Evolutionary conservation across 2,329 filamentous ascomycete species (phyloP).

Genomic region (Fusarium albosuccineum): DNA sequence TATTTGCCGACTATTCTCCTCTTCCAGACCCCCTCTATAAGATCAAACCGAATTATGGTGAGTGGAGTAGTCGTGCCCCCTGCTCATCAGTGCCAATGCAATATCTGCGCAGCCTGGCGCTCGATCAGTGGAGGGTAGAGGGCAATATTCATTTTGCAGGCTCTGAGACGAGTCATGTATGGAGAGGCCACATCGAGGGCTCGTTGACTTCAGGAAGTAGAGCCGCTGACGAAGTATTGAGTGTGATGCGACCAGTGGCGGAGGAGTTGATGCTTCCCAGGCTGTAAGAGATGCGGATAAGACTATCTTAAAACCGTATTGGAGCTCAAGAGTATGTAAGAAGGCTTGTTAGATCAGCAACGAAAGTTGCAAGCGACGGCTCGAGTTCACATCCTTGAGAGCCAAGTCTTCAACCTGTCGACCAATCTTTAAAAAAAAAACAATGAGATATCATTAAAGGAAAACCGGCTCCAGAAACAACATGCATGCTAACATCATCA

Average conservation of each 20-base stretch:
- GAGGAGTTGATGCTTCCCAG: constrained; percentile 16
- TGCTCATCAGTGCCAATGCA: constrained; percentile 27
- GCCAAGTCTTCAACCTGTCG: too few species aligned
- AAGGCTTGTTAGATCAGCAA: background rate
- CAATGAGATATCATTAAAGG: background rate
- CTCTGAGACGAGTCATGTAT: constrained; percentile 37
- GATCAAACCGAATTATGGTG: constrained; percentile 8
- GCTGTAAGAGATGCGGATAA: constrained; percentile 1
- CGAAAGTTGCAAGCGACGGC: too few species aligned
- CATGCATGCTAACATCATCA: background rate
- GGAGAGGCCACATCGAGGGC: constrained; percentile 42
- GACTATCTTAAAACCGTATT: too few species aligned
- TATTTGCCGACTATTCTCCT: constrained; percentile 10
- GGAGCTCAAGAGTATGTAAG: background rate
- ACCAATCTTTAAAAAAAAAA: background rate
- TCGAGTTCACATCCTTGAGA: too few species aligned
- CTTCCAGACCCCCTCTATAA: constrained; percentile 26
- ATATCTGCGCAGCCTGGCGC: constrained; percentile 17
- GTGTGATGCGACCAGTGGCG: constrained; percentile 7
- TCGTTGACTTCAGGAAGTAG: constrained; percentile 36
- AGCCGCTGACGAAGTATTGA: constrained; percentile 31
- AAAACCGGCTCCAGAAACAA: background rate
- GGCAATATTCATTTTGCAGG: constrained; percentile 40
- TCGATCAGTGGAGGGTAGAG: constrained; percentile 38
- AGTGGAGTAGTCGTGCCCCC: constrained; percentile 10